These are phyloP conservation scores for Fusarium phyllophilum DNA, from an alignment of 2,329 filamentous ascomycete genomes.

Conservation along the genomic window DNA sequence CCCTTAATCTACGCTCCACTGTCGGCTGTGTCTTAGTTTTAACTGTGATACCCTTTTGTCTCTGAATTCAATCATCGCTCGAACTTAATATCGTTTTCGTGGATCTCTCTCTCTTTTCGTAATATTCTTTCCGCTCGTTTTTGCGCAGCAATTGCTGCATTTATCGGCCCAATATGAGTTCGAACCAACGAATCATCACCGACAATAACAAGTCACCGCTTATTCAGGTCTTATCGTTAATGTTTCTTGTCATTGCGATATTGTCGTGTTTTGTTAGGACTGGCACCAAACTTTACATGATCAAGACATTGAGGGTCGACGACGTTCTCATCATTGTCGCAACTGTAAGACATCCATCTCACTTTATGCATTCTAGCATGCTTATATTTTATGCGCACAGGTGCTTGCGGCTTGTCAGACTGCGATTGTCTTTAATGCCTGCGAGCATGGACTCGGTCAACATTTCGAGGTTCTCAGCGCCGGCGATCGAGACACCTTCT, in stretches of 20 bases:
- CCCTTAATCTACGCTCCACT: slow-evolving; percentile 10
- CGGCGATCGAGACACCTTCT: slow-evolving; percentile 28
- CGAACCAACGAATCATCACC: slow-evolving; percentile 41
- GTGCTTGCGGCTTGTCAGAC: slow-evolving; percentile 38
- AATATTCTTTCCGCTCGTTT: neutral
- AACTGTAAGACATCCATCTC: slow-evolving; percentile 24
- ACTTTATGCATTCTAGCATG: neutral
- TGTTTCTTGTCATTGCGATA: slow-evolving; percentile 45
- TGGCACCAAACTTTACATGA: slow-evolving; percentile 46
- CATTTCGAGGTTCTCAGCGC: slow-evolving; percentile 26
- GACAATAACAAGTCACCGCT: slow-evolving; percentile 46
- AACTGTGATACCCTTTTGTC: neutral
- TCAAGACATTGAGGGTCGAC: slow-evolving; percentile 42
- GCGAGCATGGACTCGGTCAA: slow-evolving; percentile 41
- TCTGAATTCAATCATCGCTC: neutral
- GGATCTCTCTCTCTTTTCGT: neutral
- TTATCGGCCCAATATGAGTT: slow-evolving; percentile 26
- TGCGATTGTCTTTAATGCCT: slow-evolving; percentile 28
- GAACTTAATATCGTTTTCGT: neutral
- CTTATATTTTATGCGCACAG: slow-evolving; percentile 13
- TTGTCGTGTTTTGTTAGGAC: slow-evolving; percentile 41
- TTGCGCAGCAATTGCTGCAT: slow-evolving; percentile 4
- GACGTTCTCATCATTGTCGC: slow-evolving; percentile 41
- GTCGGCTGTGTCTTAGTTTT: neutral
- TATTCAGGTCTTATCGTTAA: slow-evolving; percentile 44